Conservation (phyloP, 2,329 filamentous ascomycete species). For the Cladosporium sp. region DNA sequence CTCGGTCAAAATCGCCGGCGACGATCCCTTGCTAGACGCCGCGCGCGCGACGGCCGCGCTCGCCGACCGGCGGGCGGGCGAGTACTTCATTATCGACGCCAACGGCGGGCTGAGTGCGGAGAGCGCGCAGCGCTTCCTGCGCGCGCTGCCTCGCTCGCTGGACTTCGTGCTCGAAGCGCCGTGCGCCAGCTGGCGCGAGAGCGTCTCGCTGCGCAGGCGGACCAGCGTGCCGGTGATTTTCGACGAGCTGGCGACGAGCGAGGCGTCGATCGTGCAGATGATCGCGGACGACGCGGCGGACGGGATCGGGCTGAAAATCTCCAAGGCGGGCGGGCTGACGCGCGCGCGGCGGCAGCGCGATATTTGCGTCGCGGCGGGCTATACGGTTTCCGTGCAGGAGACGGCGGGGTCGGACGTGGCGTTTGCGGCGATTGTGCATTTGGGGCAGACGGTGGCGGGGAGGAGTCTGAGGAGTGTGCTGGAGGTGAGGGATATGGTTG, state of each 20-base stretch:
- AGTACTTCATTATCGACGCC: constrained; percentile 23
- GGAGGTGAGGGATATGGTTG: constrained; percentile 19
- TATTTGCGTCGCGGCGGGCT: constrained; percentile 13
- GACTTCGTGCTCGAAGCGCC: constrained; percentile 27
- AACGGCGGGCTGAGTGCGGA: constrained; percentile 20
- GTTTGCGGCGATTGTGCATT: constrained; percentile 22
- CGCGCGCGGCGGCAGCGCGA: constrained; percentile 22
- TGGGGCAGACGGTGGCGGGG: constrained; percentile 19
- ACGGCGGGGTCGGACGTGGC: constrained; percentile 24
- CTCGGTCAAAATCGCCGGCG: constrained; percentile 16
- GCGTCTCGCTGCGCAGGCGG: constrained; percentile 20
- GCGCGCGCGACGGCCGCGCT: background rate
- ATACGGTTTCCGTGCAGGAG: constrained; percentile 25
- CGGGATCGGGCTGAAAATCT: constrained; percentile 25
- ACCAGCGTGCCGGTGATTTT: constrained; percentile 24
- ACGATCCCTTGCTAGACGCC: constrained; percentile 18
- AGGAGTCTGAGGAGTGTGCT: constrained; percentile 13
- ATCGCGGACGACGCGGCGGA: constrained; percentile 26
- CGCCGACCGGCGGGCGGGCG: constrained; percentile 9
- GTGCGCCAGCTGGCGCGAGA: constrained; percentile 23
- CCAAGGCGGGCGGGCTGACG: constrained; percentile 17
- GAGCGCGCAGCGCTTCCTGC: constrained; percentile 21
- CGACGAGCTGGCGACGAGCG: constrained; percentile 23
- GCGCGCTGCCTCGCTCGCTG: constrained; percentile 20
- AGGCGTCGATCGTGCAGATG: constrained; percentile 17